Percentiles rank a stretch among this genome's conserved stretches.
phyloP scores from a whole-genome alignment of 352 stramenopile species.

The Blastocystis sp. region DNA sequence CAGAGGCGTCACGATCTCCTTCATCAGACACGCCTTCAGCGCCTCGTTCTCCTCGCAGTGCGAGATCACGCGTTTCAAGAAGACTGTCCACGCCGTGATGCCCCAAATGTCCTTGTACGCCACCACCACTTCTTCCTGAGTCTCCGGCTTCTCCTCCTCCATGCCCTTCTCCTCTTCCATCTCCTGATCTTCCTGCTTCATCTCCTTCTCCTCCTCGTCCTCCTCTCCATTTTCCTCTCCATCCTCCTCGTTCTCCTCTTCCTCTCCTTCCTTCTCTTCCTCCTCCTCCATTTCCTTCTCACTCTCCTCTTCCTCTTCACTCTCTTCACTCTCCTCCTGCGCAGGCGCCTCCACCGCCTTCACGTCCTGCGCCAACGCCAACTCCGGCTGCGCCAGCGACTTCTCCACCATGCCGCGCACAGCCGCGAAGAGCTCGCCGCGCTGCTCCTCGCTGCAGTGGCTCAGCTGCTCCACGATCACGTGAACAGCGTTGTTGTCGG shows the following conservation, averaged over 20 bases:
- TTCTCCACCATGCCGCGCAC: slow-evolving; percentile 10
- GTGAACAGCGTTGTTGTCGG: slow-evolving; percentile 40
- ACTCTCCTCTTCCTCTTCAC: slow-evolving; percentile 25
- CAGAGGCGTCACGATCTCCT: slow-evolving; percentile 14
- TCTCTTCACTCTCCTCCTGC: slow-evolving; percentile 44
- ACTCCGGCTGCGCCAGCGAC: not conserved
- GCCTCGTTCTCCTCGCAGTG: not conserved
- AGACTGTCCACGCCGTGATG: not conserved
- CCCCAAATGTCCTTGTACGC: slow-evolving; percentile 23
- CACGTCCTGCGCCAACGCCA: not conserved
- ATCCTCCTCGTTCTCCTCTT: slow-evolving; percentile 37
- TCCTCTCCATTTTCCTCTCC: slow-evolving; percentile 9
- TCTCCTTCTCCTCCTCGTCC: slow-evolving; percentile 5
- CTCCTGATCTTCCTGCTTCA: slow-evolving; percentile 8
- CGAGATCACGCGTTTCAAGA: slow-evolving; percentile 7
- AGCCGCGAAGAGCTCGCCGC: not conserved
- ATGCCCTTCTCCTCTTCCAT: not conserved
- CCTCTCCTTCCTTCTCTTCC: slow-evolving; percentile 36
- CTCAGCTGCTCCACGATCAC: slow-evolving; percentile 52
- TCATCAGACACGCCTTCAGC: not conserved
- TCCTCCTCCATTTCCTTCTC: slow-evolving; percentile 28
- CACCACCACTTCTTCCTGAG: not conserved
- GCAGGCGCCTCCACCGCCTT: not conserved
- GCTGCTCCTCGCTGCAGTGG: not conserved
- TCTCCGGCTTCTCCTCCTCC: not conserved